Evolutionary conservation across 805 yeast species (phyloP).

Genomic region (Candida ficus): DNA sequence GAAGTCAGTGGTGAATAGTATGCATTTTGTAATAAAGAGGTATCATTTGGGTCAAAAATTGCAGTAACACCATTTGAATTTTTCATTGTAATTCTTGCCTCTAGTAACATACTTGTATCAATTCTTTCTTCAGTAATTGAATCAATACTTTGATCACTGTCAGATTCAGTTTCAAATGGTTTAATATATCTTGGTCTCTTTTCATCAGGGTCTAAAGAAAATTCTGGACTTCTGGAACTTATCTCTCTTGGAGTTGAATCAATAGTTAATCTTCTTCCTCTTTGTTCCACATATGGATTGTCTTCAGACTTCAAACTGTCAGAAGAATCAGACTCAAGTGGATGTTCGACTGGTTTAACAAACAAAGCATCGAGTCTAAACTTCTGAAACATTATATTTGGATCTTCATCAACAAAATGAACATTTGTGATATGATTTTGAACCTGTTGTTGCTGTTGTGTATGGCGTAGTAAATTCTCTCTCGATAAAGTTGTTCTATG

Average conservation of each 20-base stretch:
- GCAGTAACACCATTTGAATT: constrained; percentile 3
- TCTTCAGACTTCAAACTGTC: not conserved
- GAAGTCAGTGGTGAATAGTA: not conserved
- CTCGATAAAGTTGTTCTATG: not conserved
- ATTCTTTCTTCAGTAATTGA: not conserved
- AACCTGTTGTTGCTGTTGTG: not conserved
- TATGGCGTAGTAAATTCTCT: not conserved
- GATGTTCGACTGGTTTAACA: not conserved
- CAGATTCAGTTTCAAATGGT: not conserved
- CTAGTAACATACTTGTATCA: not conserved
- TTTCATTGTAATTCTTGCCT: not conserved
- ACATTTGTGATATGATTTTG: not conserved
- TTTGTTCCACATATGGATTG: not conserved
- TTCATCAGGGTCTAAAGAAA: not conserved
- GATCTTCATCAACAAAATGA: not conserved
- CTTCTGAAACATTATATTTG: not conserved
- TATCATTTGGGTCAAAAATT: constrained; percentile 15
- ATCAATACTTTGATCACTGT: not conserved
- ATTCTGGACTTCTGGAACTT: not conserved
- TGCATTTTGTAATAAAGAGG: constrained; percentile 3
- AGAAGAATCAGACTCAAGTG: too few relatives aligned
- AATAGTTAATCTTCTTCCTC: not conserved
- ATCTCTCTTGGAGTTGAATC: not conserved
- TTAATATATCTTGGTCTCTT: not conserved
- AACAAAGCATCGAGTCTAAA: not conserved